phyloP scores from a whole-genome alignment of 768 basidiomycete genomes.

The Mycena rebaudengoi region DNA sequence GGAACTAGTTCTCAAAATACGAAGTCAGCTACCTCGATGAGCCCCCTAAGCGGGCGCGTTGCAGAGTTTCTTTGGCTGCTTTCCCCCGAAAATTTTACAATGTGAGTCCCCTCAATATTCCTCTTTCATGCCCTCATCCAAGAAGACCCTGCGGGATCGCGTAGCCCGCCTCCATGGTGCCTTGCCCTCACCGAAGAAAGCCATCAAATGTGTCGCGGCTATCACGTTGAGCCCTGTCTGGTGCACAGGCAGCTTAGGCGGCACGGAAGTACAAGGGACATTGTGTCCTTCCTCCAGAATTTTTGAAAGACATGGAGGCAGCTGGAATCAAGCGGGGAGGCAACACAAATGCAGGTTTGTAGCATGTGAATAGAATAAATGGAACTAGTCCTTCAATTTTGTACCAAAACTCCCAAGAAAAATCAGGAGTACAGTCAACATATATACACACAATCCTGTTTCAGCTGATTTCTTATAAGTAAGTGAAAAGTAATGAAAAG shows the following conservation, averaged over 20 bases:
- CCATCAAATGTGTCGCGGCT: background rate
- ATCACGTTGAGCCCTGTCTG: no score
- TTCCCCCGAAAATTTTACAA: background rate
- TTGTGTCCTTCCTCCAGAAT: background rate
- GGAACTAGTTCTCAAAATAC: background rate
- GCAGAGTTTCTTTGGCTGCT: background rate
- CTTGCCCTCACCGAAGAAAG: background rate
- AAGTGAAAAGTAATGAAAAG: background rate
- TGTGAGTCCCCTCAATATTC: background rate
- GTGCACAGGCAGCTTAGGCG: background rate
- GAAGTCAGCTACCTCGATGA: background rate
- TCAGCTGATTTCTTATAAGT: background rate
- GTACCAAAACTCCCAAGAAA: no score
- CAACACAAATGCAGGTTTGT: background rate
- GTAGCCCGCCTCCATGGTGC: background rate
- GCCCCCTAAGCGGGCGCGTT: background rate
- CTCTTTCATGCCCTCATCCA: background rate
- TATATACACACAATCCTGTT: no score
- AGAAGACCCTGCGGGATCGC: background rate
- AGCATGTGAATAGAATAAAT: background rate
- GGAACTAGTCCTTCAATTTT: background rate
- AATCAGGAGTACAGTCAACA: no score
- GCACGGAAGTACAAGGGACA: background rate
- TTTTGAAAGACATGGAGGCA: background rate
- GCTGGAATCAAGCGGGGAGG: background rate